Conservation (phyloP, 2,329 filamentous ascomycete species). For the Cercospora sesami region DNA sequence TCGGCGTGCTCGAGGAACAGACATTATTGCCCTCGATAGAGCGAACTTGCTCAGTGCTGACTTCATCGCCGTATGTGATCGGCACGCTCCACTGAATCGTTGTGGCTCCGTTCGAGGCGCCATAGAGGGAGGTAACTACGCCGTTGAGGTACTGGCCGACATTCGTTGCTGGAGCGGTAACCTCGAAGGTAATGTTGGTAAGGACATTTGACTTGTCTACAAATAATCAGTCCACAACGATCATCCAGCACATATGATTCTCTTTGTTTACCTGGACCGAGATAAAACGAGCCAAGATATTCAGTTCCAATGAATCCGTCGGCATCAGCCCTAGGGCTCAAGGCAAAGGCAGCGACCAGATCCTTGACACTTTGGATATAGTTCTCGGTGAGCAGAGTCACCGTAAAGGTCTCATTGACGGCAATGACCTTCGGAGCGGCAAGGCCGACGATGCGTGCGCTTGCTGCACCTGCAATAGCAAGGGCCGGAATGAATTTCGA, state of each 20-base stretch:
- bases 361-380: constrained; percentile 26
- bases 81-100: constrained; percentile 19
- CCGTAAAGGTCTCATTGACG: constrained; percentile 15
- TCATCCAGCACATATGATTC: background rate
- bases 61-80: constrained; percentile 13
- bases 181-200: constrained; percentile 22
- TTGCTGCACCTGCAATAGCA: constrained; percentile 14
- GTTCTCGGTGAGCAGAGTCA: constrained; percentile 24
- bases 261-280: constrained; percentile 13
- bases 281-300: constrained; percentile 24
- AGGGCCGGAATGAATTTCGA: constrained; percentile 3
- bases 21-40: constrained; percentile 13
- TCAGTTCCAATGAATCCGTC: constrained; percentile 18
- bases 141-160: constrained; percentile 17
- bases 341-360: constrained; percentile 20
- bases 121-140: constrained; percentile 23
- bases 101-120: constrained; percentile 19
- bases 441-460: constrained; percentile 22
- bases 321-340: constrained; percentile 4
- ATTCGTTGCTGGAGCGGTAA: constrained; percentile 16
- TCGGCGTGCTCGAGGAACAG: constrained; percentile 8
- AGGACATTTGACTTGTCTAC: constrained; percentile 23
- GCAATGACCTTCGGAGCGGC: constrained; percentile 19
- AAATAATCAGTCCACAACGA: background rate
- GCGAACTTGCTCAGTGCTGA: constrained; percentile 13